Base-by-base conservation (phyloP, 1,139 yeast species). In the Candida pseudocylindracea region DNA sequence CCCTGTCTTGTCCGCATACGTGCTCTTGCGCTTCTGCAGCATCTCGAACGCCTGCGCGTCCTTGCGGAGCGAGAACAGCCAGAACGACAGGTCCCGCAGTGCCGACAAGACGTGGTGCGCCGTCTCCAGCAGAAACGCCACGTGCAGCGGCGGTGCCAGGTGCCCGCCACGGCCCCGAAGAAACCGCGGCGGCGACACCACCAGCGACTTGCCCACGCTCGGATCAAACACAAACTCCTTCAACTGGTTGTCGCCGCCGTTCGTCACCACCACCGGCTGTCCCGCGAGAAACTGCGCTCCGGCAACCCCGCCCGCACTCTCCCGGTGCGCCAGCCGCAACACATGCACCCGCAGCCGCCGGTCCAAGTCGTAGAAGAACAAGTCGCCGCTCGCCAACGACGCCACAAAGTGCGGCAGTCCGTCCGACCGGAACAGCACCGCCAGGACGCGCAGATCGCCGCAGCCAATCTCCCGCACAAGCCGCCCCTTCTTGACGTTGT, bases 141-240 rank as follows among this genome's bases (percentile, higher is more conserved):
- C 72, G 10, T 70, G 54, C 1, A 76, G 61, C 3, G 98, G 93
- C 7, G 98, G 94, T 15, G 81, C 76, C 3, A 94, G 72, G 50
- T 91, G 98, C 10, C 99, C 99, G 43, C 96, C 96, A 49, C 98
- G 68, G 1, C 93, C 78, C 50, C 98, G 70, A 43, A 91, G 61
- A 39, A 75, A 72, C 48, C 98, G 72, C 29, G 98, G 98, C 1
- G 96, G 93, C 7, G 91, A 69, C 6, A 75, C 72, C 27, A 81
- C 69, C 0, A 72, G 54, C 2, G 66, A 51, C 40, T 71, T 67
- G n/a, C 74, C 57, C 11, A 75, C 60, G 3, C 88, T 66, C 2
- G 95, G 94, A 52, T 88, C 99, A 53, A 91, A 91, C 0, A 85
- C 95, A 46, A 63, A 78, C 51, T 91, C 98, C 43, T 80, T 79